Evolutionary conservation across 352 stramenopile species (phyloP), one percentile per base, ranked within the genome.

Genomic region (Phytophthora podocarpi): DNA sequence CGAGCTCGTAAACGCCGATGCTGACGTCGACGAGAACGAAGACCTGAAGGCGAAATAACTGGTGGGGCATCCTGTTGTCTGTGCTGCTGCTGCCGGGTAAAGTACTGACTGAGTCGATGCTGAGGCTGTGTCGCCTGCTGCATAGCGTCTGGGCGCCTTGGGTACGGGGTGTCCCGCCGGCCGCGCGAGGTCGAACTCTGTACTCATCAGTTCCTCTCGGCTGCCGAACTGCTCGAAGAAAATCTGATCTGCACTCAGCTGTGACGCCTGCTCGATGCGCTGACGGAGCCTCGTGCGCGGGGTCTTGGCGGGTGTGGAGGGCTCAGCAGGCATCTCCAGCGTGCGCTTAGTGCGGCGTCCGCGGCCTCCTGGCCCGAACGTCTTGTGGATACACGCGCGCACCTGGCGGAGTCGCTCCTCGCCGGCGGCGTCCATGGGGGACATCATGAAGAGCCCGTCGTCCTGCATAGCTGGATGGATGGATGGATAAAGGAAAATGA

Each of bases 171-270:
- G 58, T 39, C 40, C 49, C 7, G 52, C 58, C 13, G 64, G 61
- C 0, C 68, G 61, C 21, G 46, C 65, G 47, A 87, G 67, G 35
- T 83, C 78, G 34, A 80, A 78, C 43, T 76, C 72, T 13, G 74
- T 50, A 4, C 49, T 53, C 42, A 77, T 46, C 8, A 90, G 68
- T 37, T 82, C 64, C 23, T 87, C 78, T n/a, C 64, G 36, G 39
- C 63, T 70, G 24, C 81, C 83, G 43, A 92, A 92, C 35, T 80
- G 54, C 52, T 86, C 59, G 43, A 80, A 87, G 68, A 92, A 92
- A 24, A 90, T 78, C 16, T 88, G 64, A 31, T 92, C 74, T 16
- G 64, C 56, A 15, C 70, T 82, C 12, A 82, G 43, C 6, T 64
- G 49, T 18, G 81, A 70, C 13, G 79, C 83, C 40, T 66, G 45